These are phyloP conservation scores for Zygosaccharomyces kombuchaensis DNA, from an alignment of 805 yeast species.

Conservation along the genomic window DNA sequence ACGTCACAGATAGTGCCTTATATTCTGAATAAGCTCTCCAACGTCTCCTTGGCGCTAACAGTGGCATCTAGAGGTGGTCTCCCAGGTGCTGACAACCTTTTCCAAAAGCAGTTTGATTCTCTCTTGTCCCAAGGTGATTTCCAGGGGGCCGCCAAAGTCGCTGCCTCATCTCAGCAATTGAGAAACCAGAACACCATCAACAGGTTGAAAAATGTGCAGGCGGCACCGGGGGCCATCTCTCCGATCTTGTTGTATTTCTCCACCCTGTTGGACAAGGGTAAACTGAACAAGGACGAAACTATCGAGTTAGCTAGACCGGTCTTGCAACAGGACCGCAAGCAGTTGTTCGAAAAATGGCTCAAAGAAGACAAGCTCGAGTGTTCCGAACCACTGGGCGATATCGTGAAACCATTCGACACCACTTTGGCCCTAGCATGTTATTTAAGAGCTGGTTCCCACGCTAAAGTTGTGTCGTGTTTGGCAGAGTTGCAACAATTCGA, in stretches of 20 bases:
- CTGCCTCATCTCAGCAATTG: conserved; percentile 88
- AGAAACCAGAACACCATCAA: conserved; percentile 93
- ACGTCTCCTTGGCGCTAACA: conserved; percentile 79
- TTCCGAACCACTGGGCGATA: conserved; percentile 97
- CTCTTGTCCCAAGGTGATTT: conserved; percentile 82
- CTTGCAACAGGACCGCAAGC: conserved; percentile 90
- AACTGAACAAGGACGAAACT: conserved; percentile 88
- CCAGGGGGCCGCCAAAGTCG: conserved; percentile 89
- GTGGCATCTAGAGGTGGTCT: conserved; percentile 94
- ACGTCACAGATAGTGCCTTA: conserved; percentile 84
- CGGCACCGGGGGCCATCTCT: conserved; percentile 90
- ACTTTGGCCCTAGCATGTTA: conserved; percentile 88
- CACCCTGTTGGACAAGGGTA: conserved; percentile 85
- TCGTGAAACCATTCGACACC: conserved; percentile 82
- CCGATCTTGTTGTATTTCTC: conserved; percentile 92
- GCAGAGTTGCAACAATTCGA: conserved; percentile 97
- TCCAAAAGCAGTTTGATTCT: conserved; percentile 86
- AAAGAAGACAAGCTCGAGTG: conserved; percentile 90
- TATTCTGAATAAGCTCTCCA: conserved; percentile 77
- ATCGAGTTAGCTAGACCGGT: conserved; percentile 94
- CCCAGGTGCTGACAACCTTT: conserved; percentile 93
- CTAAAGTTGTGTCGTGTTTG: conserved; percentile 84
- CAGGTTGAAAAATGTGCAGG: conserved; percentile 83
- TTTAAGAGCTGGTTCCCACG: conserved; percentile 72
- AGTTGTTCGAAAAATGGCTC: conserved; percentile 92